Base-by-base conservation (phyloP, 1,284 basidiomycete genomes). In the Pholiota adiposa region DNA sequence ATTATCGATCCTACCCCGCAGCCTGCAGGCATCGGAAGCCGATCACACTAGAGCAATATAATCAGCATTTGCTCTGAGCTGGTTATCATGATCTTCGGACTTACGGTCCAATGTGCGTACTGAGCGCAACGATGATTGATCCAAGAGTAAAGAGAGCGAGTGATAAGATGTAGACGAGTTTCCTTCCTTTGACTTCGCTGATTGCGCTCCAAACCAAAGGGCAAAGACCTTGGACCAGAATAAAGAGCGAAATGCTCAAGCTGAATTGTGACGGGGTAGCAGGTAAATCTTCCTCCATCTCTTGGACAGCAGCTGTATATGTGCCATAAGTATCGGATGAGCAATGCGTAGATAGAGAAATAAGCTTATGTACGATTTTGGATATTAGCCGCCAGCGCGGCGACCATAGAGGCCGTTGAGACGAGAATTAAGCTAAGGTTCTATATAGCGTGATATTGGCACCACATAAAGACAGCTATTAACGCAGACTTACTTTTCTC, bases 181-280 rank as follows among this genome's bases (percentile, higher is more conserved):
- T 94, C 51, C 93, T 79, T 5, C 93, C 93, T 63, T 86, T 88
- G 51, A 96, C 83, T 71, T 96, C 93, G 55, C 88, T 90, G 18
- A 90, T 75, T 0, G 86, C 81, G 54, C 82, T 85, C 92, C 93
- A 94, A 5, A 90, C 55, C 14, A 91, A 68, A 0, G 91, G 92
- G 52, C 87, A 74, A 11, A 76, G 71, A 1, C 92, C 92, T 71
- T 93, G 91, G n/a, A 91, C 72, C 19, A 93, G 75, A 65, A 96
- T 94, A 73, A 93, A 96, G 12, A 92, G 67, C 0, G 90, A 88
- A 8, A 96, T 72, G 65, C 84, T 87, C 68, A 90, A 79, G 55
- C 91, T 90, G 57, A 96, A 88, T 64, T 93, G 80, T 1, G 82
- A 76, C 50, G 84, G 80, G 0, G 83, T 86, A 0, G 92, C 90